These are phyloP conservation scores for Aspergillus novoparasiticus DNA, from an alignment of 2,329 filamentous ascomycete genomes.

Conservation along the genomic window DNA sequence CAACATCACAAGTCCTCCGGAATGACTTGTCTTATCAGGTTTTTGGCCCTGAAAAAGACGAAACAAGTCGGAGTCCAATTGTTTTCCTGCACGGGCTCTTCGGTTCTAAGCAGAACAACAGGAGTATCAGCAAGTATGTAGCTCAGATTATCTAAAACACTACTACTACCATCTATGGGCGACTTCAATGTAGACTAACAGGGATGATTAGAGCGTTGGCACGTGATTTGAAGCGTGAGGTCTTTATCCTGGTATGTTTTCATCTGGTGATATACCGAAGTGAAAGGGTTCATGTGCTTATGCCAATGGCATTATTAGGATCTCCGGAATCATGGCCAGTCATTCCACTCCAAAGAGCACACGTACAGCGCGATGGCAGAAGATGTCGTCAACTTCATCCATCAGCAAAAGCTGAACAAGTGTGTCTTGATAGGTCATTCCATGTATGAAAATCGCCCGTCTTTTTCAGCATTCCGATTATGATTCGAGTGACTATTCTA, in stretches of 20 bases:
- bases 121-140: conserved; percentile 92
- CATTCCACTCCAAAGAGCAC: conserved; percentile 73
- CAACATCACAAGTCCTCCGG: conserved; percentile 30
- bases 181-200: not conserved
- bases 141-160: not conserved
- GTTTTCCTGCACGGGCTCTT: conserved; percentile 92
- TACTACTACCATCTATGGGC: not conserved
- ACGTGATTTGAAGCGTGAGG: conserved; percentile 74
- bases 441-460: conserved; percentile 61
- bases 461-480: not conserved
- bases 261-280: not conserved
- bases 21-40: conserved; percentile 40
- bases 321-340: conserved; percentile 90
- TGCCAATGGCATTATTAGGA: conserved; percentile 58
- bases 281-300: not conserved
- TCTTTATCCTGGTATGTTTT: conserved; percentile 74
- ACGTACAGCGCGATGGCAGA: conserved; percentile 81
- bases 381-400: conserved; percentile 79
- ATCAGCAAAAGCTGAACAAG: conserved; percentile 67
- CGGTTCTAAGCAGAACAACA: conserved; percentile 92
- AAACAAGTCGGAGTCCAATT: conserved; percentile 61
- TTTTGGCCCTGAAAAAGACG: conserved; percentile 37
- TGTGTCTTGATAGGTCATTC: conserved; percentile 88
- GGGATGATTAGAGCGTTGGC: conserved; percentile 63
- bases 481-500: not conserved